A percentile compares a stretch with the other conserved stretches of the same genome.
Conservation (phyloP, 2,329 filamentous ascomycete species). For the Ploettnerulaceae sp. region DNA sequence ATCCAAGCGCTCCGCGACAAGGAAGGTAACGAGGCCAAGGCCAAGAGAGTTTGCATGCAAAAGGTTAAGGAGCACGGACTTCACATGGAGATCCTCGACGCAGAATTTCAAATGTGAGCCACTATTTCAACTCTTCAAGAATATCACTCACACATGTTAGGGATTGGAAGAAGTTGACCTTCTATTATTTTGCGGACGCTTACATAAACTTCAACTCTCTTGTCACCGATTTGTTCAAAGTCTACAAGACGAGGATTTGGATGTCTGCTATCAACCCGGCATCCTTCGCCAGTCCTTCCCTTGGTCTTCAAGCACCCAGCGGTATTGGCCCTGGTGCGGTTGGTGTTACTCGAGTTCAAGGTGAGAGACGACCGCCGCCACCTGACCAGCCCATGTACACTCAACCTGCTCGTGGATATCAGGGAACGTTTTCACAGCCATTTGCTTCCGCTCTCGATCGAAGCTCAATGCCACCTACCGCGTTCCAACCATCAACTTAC, state of each 20-base stretch:
- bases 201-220: slow-evolving; percentile 99
- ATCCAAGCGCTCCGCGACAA: slow-evolving; percentile 87
- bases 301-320: slow-evolving; percentile 66
- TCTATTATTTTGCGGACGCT: slow-evolving; percentile 96
- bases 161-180: slow-evolving; percentile 98
- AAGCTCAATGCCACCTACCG: slow-evolving; percentile 36
- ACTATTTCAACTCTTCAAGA: slow-evolving; percentile 22
- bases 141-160: slow-evolving; percentile 41
- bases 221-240: slow-evolving; percentile 96
- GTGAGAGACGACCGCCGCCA: slow-evolving; percentile 39
- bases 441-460: slow-evolving; percentile 40
- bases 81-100: slow-evolving; percentile 98
- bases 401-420: slow-evolving; percentile 28
- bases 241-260: slow-evolving; percentile 99
- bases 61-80: slow-evolving; percentile 93
- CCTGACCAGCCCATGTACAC: slow-evolving; percentile 31
- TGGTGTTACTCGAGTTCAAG: slow-evolving; percentile 43
- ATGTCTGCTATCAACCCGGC: slow-evolving; percentile 99
- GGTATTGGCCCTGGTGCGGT: slow-evolving; percentile 62
- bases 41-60: slow-evolving; percentile 92
- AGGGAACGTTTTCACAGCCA: slow-evolving; percentile 41
- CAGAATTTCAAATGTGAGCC: slow-evolving; percentile 94
- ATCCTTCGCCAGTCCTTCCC: slow-evolving; percentile 77
- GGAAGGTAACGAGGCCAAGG: slow-evolving; percentile 95
- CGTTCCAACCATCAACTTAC: slow-evolving; percentile 39